phyloP scores from a whole-genome alignment of 768 basidiomycete genomes.

The Tylopilus cervinicoccineus region DNA sequence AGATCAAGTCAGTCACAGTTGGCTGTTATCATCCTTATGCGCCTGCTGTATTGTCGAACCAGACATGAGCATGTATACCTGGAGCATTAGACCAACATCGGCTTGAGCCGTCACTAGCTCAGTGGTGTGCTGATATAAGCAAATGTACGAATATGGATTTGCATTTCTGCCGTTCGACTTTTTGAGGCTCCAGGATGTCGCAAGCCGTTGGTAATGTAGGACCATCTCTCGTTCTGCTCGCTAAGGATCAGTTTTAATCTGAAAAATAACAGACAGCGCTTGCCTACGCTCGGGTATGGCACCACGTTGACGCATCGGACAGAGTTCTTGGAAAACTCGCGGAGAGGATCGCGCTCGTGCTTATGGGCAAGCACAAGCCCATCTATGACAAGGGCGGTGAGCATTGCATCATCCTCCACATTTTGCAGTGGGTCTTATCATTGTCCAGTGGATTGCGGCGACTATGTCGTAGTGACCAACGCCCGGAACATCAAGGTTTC shows the following conservation, averaged over 20 bases:
- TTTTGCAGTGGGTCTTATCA: neutral
- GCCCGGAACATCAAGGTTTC: constrained; percentile 80
- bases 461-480: constrained; percentile 96
- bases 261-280: constrained; percentile 72
- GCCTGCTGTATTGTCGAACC: too few relatives aligned
- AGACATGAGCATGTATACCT: too few relatives aligned
- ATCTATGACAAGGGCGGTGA: constrained; percentile 89
- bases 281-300: constrained; percentile 95
- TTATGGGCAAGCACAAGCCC: constrained; percentile 99
- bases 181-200: constrained; percentile 60
- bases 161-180: too few relatives aligned
- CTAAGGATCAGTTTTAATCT: neutral
- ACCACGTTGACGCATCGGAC: constrained; percentile 87
- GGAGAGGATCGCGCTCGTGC: constrained; percentile 86
- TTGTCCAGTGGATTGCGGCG: constrained; percentile 87
- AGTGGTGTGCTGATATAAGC: neutral
- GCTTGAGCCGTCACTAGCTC: too few relatives aligned
- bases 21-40: too few relatives aligned
- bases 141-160: neutral
- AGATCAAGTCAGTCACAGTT: too few relatives aligned
- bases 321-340: constrained; percentile 94
- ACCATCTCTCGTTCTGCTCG: constrained; percentile 16
- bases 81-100: too few relatives aligned
- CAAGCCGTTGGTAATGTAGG: constrained; percentile 79
- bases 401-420: constrained; percentile 21